These are phyloP conservation scores for Wickerhamomyces canadensis DNA, from an alignment of 805 yeast genomes.

Conservation along the genomic window DNA sequence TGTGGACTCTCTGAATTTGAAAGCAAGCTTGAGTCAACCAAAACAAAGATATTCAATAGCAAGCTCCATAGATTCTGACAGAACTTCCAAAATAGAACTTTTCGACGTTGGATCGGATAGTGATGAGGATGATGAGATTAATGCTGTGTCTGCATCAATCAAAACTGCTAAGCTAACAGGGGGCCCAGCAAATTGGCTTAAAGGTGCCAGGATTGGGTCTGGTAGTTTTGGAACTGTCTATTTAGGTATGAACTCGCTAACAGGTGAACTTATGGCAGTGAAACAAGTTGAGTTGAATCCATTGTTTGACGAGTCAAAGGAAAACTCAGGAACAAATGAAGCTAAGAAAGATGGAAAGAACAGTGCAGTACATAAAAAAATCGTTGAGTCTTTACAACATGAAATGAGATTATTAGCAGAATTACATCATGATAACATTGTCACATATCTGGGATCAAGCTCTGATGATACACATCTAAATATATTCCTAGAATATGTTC, in stretches of 20 bases:
- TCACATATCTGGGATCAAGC: constrained; percentile 84
- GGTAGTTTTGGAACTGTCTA: constrained; percentile 95
- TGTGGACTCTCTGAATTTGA: constrained; percentile 25
- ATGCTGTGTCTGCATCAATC: neutral
- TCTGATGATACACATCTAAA: constrained; percentile 66
- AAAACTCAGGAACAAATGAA: constrained; percentile 26
- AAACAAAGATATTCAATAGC: constrained; percentile 23
- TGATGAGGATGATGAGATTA: constrained; percentile 3
- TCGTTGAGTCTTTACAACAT: constrained; percentile 77
- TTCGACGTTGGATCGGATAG: constrained; percentile 20
- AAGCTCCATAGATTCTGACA: constrained; percentile 17
- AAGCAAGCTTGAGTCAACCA: constrained; percentile 26
- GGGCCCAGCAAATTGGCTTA: constrained; percentile 82
- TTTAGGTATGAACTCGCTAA: constrained; percentile 82
- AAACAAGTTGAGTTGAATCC: constrained; percentile 79
- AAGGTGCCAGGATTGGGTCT: constrained; percentile 89
- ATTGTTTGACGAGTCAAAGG: constrained; percentile 27
- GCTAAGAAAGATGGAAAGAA: constrained; percentile 21
- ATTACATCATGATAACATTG: constrained; percentile 87
- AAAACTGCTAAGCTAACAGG: constrained; percentile 22
- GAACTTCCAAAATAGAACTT: constrained; percentile 24
- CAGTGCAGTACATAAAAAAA: constrained; percentile 36
- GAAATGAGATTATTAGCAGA: constrained; percentile 77
- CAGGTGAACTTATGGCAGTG: constrained; percentile 96
- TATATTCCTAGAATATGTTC: constrained; percentile 75